Base-by-base conservation (phyloP, 208 protist species). In the Trypanosoma cruzi region DNA sequence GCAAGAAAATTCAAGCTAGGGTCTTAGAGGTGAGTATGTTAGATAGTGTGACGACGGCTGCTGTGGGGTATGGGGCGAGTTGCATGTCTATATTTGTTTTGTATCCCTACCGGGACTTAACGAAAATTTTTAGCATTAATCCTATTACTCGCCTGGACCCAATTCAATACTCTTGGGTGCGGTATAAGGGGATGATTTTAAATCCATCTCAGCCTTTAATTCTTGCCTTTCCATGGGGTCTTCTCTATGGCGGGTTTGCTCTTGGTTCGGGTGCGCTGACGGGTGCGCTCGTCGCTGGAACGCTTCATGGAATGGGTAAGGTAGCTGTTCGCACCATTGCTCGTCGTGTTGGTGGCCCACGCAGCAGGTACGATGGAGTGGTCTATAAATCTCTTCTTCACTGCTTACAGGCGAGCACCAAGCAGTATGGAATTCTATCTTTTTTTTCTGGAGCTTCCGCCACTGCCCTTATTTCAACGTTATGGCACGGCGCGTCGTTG, bases 71-170 rank as follows among this genome's bases (percentile, higher is more conserved):
- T 70, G 66, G 57, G 34, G 75, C 87, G 40, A 92, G 76, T 63
- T 57, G 82, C 28, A 46, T 77, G 11, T 89, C 84, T 18, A 84
- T 87, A 13, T 87, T 95, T 49, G 65, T 75, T 22, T 71, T 95
- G 7, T 97, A 95, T 53, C 92, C 92, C 6, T 97, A 95, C 67
- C 79, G 92, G 16, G 92, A 97, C 66, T 90, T 88, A 29, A 81
- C 84, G 6, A 97, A 97, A 60, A 36, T 70, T 0, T 86, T 89
- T 54, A 67, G 76, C 37, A 29, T 81, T 42, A 36, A 57, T 64
- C 34, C 71, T 63, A 13, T 74, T 53, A 26, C 46, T 60, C 54
- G 82, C 29, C 31, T 80, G 26, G 64, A 86, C 32, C 58, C 71
- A n/a, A 71, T 64, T 32, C 65, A 87, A 28, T 93, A 85, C 66